Conservation (phyloP, 306 rosid genomes). For the Cicer chorassanicum region DNA sequence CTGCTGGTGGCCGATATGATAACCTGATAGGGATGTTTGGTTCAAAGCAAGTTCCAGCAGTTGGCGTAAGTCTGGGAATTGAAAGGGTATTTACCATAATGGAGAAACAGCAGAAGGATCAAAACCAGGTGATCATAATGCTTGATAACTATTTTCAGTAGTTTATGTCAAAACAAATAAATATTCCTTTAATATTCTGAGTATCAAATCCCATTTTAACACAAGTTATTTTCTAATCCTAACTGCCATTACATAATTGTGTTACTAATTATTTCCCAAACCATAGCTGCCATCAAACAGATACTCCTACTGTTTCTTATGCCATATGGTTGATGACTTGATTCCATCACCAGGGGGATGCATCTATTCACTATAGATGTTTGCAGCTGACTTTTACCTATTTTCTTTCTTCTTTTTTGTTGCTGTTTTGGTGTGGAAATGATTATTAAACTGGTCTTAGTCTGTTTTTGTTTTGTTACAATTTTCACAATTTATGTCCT, state of each 20-base stretch:
- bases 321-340: background rate
- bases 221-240: background rate
- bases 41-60: conserved; percentile 84
- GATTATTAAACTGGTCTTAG: conserved; percentile 18
- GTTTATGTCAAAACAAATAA: conserved; percentile 5
- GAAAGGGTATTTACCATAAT: conserved; percentile 89
- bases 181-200: conserved; percentile 21
- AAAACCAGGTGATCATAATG: conserved; percentile 67
- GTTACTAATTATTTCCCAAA: background rate
- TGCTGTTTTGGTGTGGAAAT: conserved; percentile 3
- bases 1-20: conserved; percentile 94
- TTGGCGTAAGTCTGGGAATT: conserved; percentile 97
- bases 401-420: background rate
- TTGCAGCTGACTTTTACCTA: background rate
- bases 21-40: conserved; percentile 94
- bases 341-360: background rate
- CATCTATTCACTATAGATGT: background rate
- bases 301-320: background rate
- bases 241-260: background rate
- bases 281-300: background rate
- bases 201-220: conserved; percentile 3
- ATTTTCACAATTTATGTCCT: background rate
- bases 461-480: background rate
- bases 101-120: conserved; percentile 77
- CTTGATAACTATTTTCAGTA: conserved; percentile 10